phyloP scores from a whole-genome alignment of 768 basidiomycete species.

The Kwoniella bestiolae region DNA sequence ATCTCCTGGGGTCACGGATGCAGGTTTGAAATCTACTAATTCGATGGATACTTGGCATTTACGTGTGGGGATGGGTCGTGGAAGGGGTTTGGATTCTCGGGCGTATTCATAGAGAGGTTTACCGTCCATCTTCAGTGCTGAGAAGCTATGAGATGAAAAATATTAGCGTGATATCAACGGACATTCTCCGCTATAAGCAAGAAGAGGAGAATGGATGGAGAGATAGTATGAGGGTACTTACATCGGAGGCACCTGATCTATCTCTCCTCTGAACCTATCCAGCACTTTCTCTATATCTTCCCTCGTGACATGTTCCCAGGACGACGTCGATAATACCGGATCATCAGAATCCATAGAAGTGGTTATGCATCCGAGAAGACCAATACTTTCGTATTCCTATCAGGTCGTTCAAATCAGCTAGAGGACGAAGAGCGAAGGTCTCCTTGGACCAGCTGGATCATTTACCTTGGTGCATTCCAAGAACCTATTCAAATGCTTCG shows the following conservation, averaged over 20 bases:
- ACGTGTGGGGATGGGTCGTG: conserved; percentile 89
- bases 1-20: conserved; percentile 43
- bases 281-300: conserved; percentile 74
- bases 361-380: conserved; percentile 89
- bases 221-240: conserved; percentile 54
- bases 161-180: background rate
- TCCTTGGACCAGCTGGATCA: conserved; percentile 4
- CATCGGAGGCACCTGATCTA: conserved; percentile 91
- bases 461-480: conserved; percentile 85
- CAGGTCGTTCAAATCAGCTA: conserved; percentile 24
- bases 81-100: conserved; percentile 83
- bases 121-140: conserved; percentile 98
- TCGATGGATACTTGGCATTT: conserved; percentile 79
- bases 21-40: conserved; percentile 75
- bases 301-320: conserved; percentile 71
- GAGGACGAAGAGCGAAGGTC: too few species aligned
- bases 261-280: conserved; percentile 78
- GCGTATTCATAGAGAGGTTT: conserved; percentile 95
- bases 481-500: conserved; percentile 81
- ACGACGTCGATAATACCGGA: conserved; percentile 67
- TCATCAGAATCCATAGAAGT: conserved; percentile 94
- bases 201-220: conserved; percentile 14
- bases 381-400: conserved; percentile 90
- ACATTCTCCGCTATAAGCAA: background rate
- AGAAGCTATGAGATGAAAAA: conserved; percentile 67